A percentile compares a stretch with the other conserved stretches of the same genome.
Evolutionary conservation across 1,284 basidiomycete genomes (phyloP).

Genomic region (Ceratobasidium sp.): DNA sequence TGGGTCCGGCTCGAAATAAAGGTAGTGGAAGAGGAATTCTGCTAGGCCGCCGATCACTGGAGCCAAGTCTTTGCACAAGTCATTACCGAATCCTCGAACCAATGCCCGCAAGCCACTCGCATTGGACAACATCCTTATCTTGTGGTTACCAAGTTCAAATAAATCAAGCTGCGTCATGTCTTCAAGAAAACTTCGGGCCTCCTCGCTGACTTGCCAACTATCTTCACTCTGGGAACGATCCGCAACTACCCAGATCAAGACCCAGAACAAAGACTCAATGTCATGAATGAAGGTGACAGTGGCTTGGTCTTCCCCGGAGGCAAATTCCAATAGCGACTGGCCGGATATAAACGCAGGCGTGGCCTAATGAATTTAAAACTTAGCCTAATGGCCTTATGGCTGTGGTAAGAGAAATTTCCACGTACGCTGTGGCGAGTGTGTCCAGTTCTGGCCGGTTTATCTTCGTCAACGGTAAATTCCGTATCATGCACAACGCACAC

Average conservation of each 20-base stretch:
- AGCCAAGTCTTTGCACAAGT: background rate
- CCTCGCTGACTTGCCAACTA: too few relatives aligned
- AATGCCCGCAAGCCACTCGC: background rate
- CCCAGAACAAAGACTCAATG: conserved; percentile 40
- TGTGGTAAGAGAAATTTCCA: background rate
- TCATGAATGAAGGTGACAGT: conserved; percentile 29
- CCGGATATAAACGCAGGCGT: conserved; percentile 12
- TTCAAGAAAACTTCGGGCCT: too few relatives aligned
- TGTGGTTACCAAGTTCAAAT: too few relatives aligned
- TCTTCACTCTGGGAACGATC: background rate
- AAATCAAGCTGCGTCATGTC: too few relatives aligned
- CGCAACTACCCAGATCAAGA: conserved; percentile 24
- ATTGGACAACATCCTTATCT: background rate
- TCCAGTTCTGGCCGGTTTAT: background rate
- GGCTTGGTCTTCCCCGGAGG: too few relatives aligned
- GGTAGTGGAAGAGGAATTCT: background rate
- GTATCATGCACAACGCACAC: conserved; percentile 14
- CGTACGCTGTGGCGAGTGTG: conserved; percentile 7
- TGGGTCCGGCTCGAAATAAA: conserved; percentile 35
- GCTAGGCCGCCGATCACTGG: conserved; percentile 10
- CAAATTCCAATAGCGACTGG: too few relatives aligned
- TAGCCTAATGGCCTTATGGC: background rate
- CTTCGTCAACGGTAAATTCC: conserved; percentile 1
- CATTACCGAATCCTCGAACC: background rate
- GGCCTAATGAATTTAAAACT: background rate